Base-by-base conservation (phyloP, 352 stramenopile species). In the Phytophthora citricola region DNA sequence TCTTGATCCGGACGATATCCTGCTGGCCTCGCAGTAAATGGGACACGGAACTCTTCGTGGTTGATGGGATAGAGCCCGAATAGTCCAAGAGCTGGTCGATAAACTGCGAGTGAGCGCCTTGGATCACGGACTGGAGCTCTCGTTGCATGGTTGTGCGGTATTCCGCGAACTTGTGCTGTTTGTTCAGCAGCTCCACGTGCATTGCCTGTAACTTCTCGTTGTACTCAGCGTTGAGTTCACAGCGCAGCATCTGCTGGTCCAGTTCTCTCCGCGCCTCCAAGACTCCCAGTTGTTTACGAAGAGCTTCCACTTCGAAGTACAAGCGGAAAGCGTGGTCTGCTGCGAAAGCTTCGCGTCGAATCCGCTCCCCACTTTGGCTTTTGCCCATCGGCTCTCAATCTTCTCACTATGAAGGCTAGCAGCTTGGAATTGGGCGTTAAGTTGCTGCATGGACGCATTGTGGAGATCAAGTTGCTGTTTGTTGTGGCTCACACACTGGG, bases 141-240 rank as follows among this genome's bases (percentile, higher is more conserved):
- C 85, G 72, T 52, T 92, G 81, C 64, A 93, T 81, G 20, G 67
- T 61, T 12, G 75, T 59, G 14, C 83, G 79, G 47, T 85, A 91
- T 29, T 82, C 78, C 4, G 87, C 81, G 15, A 93, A 93, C 31
- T 89, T 74, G 5, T 85, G 76, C 51, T 91, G 74, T 27, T 82
- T 87, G 15, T 74, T 50, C 6, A 90, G 47, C 6, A 93, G 39
- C 12, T 90, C 71, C 1, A 73, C 53, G 22, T 86, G 78, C 65
- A 91, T 81, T 1, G 75, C 64, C 2, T 66, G 70, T 8, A 94
- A 61, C 17, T 86, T 84, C n/a, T 70, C 50, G n/a, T 87, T 80
- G 66, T 86, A 93, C 10, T 82, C 79, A 12, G 64, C 58, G 7
- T 68, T 67, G 11, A 94, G 63, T 11, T 89, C 63, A 29, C 75